Conservation (phyloP, 495 filamentous ascomycete species). For the Antarctomyces pellizariae region DNA sequence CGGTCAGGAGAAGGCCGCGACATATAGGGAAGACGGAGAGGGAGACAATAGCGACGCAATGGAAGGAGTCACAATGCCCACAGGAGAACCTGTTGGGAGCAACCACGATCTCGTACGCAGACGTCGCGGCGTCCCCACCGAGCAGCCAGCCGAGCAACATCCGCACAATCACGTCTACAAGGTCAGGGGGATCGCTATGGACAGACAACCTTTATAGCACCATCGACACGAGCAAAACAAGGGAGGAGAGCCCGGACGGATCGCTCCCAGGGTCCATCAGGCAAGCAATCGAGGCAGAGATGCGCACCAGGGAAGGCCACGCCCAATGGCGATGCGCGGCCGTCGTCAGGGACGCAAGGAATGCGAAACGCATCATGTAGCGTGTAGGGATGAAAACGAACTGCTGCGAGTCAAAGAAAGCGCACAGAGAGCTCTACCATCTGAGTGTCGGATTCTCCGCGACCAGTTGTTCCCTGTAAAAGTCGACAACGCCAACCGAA, state of each 20-base stretch:
- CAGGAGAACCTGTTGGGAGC: too few species aligned
- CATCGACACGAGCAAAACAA: not conserved
- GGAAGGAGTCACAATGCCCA: too few species aligned
- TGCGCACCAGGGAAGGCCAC: slow-evolving; percentile 8
- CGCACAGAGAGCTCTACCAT: slow-evolving; percentile 1
- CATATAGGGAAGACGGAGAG: too few species aligned
- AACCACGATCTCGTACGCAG: slow-evolving; percentile 3
- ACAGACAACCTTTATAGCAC: slow-evolving; percentile 1
- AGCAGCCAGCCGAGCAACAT: slow-evolving; percentile 1
- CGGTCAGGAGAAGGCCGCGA: too few species aligned
- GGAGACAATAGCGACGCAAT: too few species aligned
- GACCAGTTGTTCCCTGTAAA: slow-evolving; percentile 16
- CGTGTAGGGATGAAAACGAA: slow-evolving; percentile 1
- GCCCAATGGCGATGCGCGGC: not conserved
- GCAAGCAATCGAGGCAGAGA: slow-evolving; percentile 12
- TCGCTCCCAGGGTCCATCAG: slow-evolving; percentile 9
- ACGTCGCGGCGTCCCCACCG: slow-evolving; percentile 3
- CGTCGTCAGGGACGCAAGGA: slow-evolving; percentile 1
- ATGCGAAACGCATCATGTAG: not conserved
- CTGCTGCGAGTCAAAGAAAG: too few species aligned
- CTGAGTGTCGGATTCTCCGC: slow-evolving; percentile 13
- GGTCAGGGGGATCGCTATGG: not conserved
- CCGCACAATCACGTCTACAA: not conserved
- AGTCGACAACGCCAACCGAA: slow-evolving; percentile 14
- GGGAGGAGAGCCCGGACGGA: not conserved